Percentiles rank a stretch among this genome's conserved stretches.
These are phyloP conservation scores for Stephanodiscus minutulus DNA, from an alignment of 108 stramenopile species.

Conservation along the genomic window DNA sequence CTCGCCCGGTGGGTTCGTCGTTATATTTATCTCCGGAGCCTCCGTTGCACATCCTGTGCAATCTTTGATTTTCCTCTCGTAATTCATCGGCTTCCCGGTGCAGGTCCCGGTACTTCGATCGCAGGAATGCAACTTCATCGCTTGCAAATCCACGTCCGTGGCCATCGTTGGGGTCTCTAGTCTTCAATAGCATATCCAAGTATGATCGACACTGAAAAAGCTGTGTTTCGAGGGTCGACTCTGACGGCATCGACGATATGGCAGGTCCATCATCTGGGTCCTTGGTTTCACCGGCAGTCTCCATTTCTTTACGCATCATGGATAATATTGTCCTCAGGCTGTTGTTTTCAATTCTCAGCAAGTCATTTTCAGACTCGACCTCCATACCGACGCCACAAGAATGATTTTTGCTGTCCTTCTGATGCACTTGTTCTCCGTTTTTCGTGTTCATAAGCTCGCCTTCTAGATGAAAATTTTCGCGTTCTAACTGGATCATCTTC, in stretches of 20 bases:
- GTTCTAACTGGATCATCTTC: slow-evolving; percentile 16
- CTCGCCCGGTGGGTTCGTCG: slow-evolving; percentile 7
- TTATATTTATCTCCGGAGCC: not conserved
- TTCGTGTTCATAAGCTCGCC: slow-evolving; percentile 31
- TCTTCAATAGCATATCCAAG: slow-evolving; percentile 36
- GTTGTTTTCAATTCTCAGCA: slow-evolving; percentile 26
- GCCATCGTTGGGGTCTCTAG: not conserved
- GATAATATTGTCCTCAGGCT: slow-evolving; percentile 36
- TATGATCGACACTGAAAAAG: slow-evolving; percentile 31
- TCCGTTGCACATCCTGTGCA: slow-evolving; percentile 1
- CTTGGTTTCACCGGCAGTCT: slow-evolving; percentile 17
- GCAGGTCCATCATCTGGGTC: slow-evolving; percentile 1
- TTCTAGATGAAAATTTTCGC: slow-evolving; percentile 36
- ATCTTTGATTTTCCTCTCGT: slow-evolving; percentile 13
- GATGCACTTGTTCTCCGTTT: not conserved
- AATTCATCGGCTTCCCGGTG: slow-evolving; percentile 25
- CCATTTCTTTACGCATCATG: slow-evolving; percentile 43
- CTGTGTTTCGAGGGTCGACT: slow-evolving; percentile 25
- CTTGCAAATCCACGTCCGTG: not conserved
- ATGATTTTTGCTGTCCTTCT: slow-evolving; percentile 1
- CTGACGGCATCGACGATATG: not conserved
- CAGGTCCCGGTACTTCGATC: slow-evolving; percentile 26
- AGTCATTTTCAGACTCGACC: slow-evolving; percentile 2
- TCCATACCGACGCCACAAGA: not conserved
- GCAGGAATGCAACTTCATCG: slow-evolving; percentile 29